Evolutionary conservation across 306 rosid genomes (phyloP), one percentile per base, ranked within the genome.

Genomic region (Potentilla sterilis): DNA sequence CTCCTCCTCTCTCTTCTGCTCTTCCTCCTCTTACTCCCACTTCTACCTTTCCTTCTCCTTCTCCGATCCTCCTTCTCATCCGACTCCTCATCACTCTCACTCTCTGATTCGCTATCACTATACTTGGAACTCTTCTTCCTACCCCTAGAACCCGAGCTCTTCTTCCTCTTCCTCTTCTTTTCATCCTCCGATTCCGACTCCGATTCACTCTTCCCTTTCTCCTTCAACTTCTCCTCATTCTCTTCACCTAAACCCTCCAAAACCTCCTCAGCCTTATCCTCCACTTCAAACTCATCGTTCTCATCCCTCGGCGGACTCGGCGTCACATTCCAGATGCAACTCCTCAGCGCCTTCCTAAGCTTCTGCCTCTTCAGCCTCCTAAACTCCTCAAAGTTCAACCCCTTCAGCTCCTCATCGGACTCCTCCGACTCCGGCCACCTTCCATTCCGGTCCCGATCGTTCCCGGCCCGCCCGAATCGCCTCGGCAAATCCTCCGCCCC

Each of bases 271-370:
- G 76, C 79, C 59, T 80, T 89, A 7, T 70, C 89, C 78, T 86
- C 93, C 37, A 65, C 40, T 41, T 88, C 97, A 18, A 67, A 71
- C 3, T 83, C 90, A 4, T 90, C 93, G 37, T 81, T 73, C 18
- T 82, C 93, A 24, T 75, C 38, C 81, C 99, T 89, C 0, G 96
- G 92, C 51, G 97, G 97, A 71, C 99, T 92, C 1, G 99, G 97
- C 67, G 97, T 89, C 37, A 75, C 86, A 59, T 84, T 88, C 97
- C 96, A 95, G 46, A 95, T 90, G 72, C 99, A 95, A 34, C 77
- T 75, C 73, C 81, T 88, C 84, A 90, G 75, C 75, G 67, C 9
- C 82, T 86, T 95, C 90, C 99, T 84, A 88, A 90, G 54, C 86
- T 90, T 90, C 79, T 92, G 97, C 81, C 98, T 87, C 87, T 89